Evolutionary conservation across 257 asterid genomes (phyloP).

Genomic region (Osmanthus fragrans): DNA sequence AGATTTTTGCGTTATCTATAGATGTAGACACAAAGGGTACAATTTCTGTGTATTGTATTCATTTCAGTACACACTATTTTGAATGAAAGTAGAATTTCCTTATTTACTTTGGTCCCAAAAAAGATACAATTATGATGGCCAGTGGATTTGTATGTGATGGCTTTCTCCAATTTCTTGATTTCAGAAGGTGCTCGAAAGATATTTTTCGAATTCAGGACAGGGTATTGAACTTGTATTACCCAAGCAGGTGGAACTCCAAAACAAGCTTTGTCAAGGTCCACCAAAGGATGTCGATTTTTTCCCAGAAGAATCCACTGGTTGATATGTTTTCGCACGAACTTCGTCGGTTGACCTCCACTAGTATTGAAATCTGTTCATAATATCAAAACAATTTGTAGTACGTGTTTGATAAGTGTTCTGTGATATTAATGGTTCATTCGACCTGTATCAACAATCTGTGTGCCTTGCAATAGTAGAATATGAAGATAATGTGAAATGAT

Average conservation of each 20-base stretch:
- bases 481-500: no score
- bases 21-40: no score
- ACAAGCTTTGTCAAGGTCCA: conserved; percentile 55
- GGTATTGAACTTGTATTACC: conserved; percentile 79
- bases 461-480: background rate
- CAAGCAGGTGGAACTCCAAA: conserved; percentile 64
- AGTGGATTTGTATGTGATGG: background rate
- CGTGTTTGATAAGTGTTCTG: background rate
- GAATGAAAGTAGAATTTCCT: background rate
- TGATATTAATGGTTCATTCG: background rate
- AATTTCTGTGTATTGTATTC: background rate
- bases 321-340: background rate
- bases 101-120: background rate
- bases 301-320: conserved; percentile 28
- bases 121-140: background rate
- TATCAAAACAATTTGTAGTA: background rate
- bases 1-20: background rate
- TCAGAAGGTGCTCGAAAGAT: conserved; percentile 86
- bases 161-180: background rate
- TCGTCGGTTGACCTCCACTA: background rate
- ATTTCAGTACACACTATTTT: background rate
- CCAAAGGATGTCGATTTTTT: conserved; percentile 51
- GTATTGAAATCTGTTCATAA: background rate
- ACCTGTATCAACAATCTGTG: background rate
- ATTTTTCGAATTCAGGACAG: conserved; percentile 54